Evolutionary conservation across 768 basidiomycete genomes (phyloP), one percentile per base, ranked within the genome.

Genomic region (Mycena alexandri): DNA sequence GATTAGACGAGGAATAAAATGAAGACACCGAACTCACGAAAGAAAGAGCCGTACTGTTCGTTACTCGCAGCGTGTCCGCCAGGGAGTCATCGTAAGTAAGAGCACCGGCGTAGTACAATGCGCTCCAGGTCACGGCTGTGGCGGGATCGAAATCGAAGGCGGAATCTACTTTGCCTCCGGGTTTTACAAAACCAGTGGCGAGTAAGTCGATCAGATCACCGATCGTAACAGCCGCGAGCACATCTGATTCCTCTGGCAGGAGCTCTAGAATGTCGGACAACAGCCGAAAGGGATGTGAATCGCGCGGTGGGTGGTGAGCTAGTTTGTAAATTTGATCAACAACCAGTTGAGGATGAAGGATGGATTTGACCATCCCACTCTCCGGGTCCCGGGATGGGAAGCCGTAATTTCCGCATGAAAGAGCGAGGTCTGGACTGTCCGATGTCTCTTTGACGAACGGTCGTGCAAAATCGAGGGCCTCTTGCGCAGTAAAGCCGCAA

Each of bases 401-500:
- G 10, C n/a, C 3, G 19, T 70, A 69, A 0, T 14, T 10, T 21
- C 69, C 69, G n/a, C 50, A 62, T 3, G 17, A 38, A 24, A 50
- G 50, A 8, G 36, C 29, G n/a, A 70, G 44, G 33, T 65, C 68
- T 5, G n/a, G 14, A 0, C 54, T n/a, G 47, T 55, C 36, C 14
- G 41, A 34, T 14, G 29, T 41, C 16, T 56, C 42, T 8, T 42
- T 34, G 7, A 65, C 46, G 6, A 57, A 12, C 19, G 52, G 44
- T 14, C 11, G 17, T 0, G 54, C 47, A 11, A 69, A 33, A 21
- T 41, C 19, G n/a, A 56, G 52, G 13, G 63, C 44, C 44, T 69
- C 59, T 11, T 51, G 42, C 47, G 58, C 63, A 17, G 68, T 61
- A 14, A 69, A 69, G 29, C 68, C 68, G 25, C 62, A 65, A 21